Evolutionary conservation across 768 basidiomycete genomes (phyloP), one percentile per base, ranked within the genome.

Genomic region (Tulasnella sp.): DNA sequence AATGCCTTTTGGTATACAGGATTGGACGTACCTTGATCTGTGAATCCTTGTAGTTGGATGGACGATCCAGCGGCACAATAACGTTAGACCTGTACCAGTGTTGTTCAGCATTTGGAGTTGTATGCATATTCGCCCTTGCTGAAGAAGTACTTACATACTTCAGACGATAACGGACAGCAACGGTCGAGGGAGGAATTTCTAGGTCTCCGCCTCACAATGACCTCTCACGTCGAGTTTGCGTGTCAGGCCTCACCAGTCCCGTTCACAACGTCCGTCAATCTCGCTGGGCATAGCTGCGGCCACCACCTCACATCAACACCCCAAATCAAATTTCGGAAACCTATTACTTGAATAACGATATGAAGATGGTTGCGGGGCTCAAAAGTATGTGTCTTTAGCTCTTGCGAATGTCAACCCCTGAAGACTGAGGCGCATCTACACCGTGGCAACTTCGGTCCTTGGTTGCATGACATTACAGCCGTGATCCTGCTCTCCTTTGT

Each of bases 401-500:
- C n/a, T n/a, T n/a, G n/a, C n/a, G n/a, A n/a, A n/a, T n/a, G n/a
- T n/a, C n/a, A 38, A 38, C 34, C 34, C 34, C 34, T 38, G 34
- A 38, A 38, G 34, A n/a, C n/a, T n/a, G n/a, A n/a, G n/a, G n/a
- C n/a, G n/a, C n/a, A 11, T 27, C 7, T 7, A 48, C 5, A 19
- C 45, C 19, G 19, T 7, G 5, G n/a, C 45, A 27, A 19, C 25
- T 7, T 10, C 45, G 5, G 25, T 48, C 42, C n/a, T n/a, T n/a
- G n/a, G n/a, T 55, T 22, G 31, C 42, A 17, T 21, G 4, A 22
- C 19, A 1, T 12, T 63, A 49, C 68, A 97, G 93, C 92, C 68
- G 92, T 98, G 63, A 92, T 98, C 66, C 78, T 97, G 54, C 83
- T 99, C 48, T 93, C 96, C 1, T 97, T 99, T 73, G 90, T 97